Percentiles rank a stretch among this genome's conserved stretches.
phyloP scores from a whole-genome alignment of 768 basidiomycete genomes.

The Mycena kentingensis region DNA sequence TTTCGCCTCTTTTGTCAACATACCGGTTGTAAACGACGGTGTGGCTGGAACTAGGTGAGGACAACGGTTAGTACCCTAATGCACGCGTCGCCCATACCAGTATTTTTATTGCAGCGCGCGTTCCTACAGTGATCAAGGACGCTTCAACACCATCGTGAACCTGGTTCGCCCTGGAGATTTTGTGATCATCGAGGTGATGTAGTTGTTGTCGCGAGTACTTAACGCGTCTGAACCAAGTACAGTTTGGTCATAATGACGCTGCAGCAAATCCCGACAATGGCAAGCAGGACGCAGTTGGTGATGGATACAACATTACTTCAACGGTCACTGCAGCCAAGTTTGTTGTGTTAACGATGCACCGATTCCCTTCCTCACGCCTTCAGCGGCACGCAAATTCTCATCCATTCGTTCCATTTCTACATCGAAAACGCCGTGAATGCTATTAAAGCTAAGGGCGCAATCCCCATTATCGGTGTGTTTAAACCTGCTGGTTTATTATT shows the following conservation, averaged over 20 bases:
- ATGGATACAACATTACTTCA: conserved; percentile 20
- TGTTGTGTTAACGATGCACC: too few species aligned
- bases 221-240: background rate
- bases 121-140: conserved; percentile 28
- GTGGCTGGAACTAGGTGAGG: conserved; percentile 18
- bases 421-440: conserved; percentile 32
- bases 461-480: conserved; percentile 35
- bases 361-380: too few species aligned
- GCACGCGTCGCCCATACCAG: background rate
- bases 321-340: conserved; percentile 30
- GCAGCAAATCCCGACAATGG: conserved; percentile 18
- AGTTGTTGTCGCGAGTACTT: background rate
- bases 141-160: conserved; percentile 23
- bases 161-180: background rate
- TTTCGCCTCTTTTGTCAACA: conserved; percentile 17
- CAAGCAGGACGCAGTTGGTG: conserved; percentile 18
- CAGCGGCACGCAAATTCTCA: too few species aligned
- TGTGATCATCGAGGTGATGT: conserved; percentile 21
- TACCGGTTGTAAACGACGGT: conserved; percentile 32
- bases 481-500: background rate
- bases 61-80: too few species aligned
- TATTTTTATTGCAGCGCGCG: conserved; percentile 30
- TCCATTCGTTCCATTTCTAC: too few species aligned
- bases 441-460: conserved; percentile 37
- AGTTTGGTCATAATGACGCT: conserved; percentile 33